Evolutionary conservation across 2,329 filamentous ascomycete species (phyloP).

Genomic region (Neonectria faginata): DNA sequence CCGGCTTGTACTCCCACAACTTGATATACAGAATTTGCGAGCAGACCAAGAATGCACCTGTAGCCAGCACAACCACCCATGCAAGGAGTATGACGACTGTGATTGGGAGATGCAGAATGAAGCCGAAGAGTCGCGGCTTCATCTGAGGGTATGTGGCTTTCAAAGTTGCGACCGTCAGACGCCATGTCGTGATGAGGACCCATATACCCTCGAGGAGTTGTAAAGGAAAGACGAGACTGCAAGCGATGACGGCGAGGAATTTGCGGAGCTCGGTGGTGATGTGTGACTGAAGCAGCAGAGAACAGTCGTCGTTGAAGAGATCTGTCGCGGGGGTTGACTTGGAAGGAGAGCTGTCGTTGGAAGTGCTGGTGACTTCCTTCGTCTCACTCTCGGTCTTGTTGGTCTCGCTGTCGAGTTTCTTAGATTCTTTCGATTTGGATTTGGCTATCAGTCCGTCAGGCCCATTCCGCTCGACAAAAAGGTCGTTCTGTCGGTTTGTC

Average conservation of each 20-base stretch:
- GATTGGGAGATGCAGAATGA: slow-evolving; percentile 21
- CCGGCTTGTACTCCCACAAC: background rate
- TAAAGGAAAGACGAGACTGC: slow-evolving; percentile 8
- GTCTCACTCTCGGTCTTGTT: background rate
- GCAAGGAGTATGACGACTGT: background rate
- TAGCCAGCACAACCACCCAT: slow-evolving; percentile 7
- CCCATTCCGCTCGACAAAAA: background rate
- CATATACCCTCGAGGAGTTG: slow-evolving; percentile 27
- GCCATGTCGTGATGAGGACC: slow-evolving; percentile 30
- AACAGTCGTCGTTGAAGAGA: background rate
- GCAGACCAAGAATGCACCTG: background rate
- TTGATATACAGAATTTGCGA: background rate
- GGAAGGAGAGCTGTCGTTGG: background rate
- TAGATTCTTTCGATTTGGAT: background rate
- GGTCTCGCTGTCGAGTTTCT: too few relatives aligned
- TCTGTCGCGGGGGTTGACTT: background rate
- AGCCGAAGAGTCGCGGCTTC: slow-evolving; percentile 21
- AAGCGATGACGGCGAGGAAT: background rate
- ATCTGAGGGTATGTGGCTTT: slow-evolving; percentile 27
- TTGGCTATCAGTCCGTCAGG: background rate
- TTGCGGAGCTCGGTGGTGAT: slow-evolving; percentile 25
- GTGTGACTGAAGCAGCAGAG: slow-evolving; percentile 12
- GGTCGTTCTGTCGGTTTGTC: slow-evolving; percentile 19
- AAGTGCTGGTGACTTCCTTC: background rate
- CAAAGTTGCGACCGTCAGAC: slow-evolving; percentile 17